Evolutionary conservation across 1,139 yeast genomes (phyloP).

Genomic region (Suhomyces wounanorum): DNA sequence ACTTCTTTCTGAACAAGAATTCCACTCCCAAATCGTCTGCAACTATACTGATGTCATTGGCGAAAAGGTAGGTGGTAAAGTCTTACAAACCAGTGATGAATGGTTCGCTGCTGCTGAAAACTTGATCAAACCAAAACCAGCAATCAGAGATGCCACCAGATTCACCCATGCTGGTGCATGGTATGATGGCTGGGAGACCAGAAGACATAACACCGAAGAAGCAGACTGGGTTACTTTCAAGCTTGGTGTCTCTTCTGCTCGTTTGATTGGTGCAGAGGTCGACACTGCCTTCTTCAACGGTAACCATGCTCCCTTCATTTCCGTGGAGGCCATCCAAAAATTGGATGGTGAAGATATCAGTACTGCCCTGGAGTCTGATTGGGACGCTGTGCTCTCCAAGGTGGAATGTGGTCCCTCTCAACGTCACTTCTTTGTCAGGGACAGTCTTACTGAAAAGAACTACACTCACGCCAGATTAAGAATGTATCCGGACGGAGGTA

Average conservation of each 20-base stretch:
- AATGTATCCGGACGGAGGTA: slow-evolving; percentile 98
- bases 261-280: slow-evolving; percentile 77
- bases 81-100: slow-evolving; percentile 74
- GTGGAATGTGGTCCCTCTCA: slow-evolving; percentile 87
- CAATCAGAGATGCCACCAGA: slow-evolving; percentile 76
- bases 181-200: slow-evolving; percentile 98
- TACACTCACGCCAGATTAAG: slow-evolving; percentile 81
- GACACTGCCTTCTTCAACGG: slow-evolving; percentile 95
- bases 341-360: slow-evolving; percentile 32
- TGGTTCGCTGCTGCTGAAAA: slow-evolving; percentile 96
- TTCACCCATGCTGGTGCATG: slow-evolving; percentile 90
- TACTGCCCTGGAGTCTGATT: slow-evolving; percentile 39
- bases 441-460: slow-evolving; percentile 53
- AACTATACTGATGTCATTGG: slow-evolving; percentile 76
- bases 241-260: slow-evolving; percentile 83
- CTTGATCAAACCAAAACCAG: slow-evolving; percentile 75
- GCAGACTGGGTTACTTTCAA: slow-evolving; percentile 85
- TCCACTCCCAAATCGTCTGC: slow-evolving; percentile 46
- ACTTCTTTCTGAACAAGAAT: slow-evolving; percentile 39
- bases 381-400: slow-evolving; percentile 72
- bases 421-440: slow-evolving; percentile 76
- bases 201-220: slow-evolving; percentile 82
- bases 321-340: slow-evolving; percentile 67
- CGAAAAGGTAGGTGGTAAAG: slow-evolving; percentile 76
- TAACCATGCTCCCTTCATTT: slow-evolving; percentile 87